phyloP scores from a whole-genome alignment of 2,329 filamentous ascomycete genomes.

The Ophiostoma angusticollis region DNA sequence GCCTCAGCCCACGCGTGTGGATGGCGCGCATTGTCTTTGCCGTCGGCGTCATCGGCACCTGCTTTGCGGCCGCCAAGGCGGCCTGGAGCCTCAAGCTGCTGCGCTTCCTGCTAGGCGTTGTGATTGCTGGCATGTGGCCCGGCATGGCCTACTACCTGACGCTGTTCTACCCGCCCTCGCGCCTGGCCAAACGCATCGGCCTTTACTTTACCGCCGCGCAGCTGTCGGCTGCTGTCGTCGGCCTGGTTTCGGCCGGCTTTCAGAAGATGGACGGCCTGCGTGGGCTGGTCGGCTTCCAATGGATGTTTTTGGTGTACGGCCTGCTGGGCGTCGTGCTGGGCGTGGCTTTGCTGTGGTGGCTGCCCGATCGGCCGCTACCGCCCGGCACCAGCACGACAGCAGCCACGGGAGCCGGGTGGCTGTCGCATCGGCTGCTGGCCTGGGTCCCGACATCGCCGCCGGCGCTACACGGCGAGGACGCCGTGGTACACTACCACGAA shows the following conservation, averaged over 20 bases:
- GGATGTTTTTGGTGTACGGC: conserved; percentile 89
- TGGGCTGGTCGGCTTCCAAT: conserved; percentile 70
- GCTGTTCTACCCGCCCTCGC: conserved; percentile 77
- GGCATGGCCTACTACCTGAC: conserved; percentile 91
- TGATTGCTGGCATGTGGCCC: conserved; percentile 90
- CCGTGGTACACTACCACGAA: conserved; percentile 70
- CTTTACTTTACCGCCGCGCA: conserved; percentile 79
- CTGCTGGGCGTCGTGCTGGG: conserved; percentile 61
- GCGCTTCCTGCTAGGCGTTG: conserved; percentile 70
- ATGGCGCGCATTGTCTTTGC: conserved; percentile 85
- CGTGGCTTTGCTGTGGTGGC: conserved; percentile 70
- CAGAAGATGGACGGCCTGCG: conserved; percentile 74
- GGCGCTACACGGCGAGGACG: conserved; percentile 64
- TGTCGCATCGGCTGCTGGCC: conserved; percentile 36
- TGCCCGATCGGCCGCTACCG: conserved; percentile 67
- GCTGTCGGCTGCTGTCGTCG: conserved; percentile 78
- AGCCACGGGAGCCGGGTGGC: too few species aligned
- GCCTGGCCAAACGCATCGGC: conserved; percentile 78
- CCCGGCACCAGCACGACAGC: too few species aligned
- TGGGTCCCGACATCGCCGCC: conserved; percentile 59
- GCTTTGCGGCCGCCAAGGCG: conserved; percentile 67
- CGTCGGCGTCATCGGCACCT: conserved; percentile 71
- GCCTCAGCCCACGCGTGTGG: conserved; percentile 73
- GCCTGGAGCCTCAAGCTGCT: conserved; percentile 85
- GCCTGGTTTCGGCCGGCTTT: conserved; percentile 80